Evolutionary conservation across 257 asterid genomes (phyloP).

Genomic region (Echites panduratus): DNA sequence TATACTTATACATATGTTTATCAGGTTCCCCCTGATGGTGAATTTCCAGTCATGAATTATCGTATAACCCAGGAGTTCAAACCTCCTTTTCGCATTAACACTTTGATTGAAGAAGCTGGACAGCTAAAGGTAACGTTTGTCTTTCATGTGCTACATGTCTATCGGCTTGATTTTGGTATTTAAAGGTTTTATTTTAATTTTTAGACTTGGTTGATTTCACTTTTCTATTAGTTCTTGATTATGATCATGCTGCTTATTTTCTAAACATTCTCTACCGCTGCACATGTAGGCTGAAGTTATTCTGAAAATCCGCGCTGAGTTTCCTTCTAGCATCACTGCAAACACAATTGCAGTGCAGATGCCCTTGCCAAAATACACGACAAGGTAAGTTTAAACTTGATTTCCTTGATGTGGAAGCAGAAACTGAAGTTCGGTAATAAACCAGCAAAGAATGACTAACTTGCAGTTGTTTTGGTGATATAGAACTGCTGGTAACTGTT

Average conservation of each 20-base stretch:
- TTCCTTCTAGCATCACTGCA: conserved; percentile 77
- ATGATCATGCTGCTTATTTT: neutral
- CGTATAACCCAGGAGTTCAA: conserved; percentile 98
- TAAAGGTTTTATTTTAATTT: neutral
- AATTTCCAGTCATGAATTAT: conserved; percentile 98
- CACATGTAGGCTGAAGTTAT: conserved; percentile 84
- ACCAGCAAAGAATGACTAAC: neutral
- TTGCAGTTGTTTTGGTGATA: neutral
- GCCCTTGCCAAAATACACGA: conserved; percentile 91
- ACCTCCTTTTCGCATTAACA: conserved; percentile 86
- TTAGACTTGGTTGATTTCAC: neutral
- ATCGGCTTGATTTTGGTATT: neutral
- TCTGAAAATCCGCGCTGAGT: conserved; percentile 92
- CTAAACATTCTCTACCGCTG: conserved; percentile 6
- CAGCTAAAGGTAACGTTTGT: conserved; percentile 59
- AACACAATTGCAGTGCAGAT: conserved; percentile 83
- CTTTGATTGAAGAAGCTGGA: conserved; percentile 95
- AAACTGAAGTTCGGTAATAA: neutral
- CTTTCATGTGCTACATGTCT: neutral
- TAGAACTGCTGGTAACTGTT: neutral
- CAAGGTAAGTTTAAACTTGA: conserved; percentile 40
- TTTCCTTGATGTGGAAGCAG: neutral
- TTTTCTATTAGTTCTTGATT: neutral
- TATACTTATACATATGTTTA: conserved; percentile 17
- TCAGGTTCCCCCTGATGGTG: conserved; percentile 99